Evolutionary conservation across 805 yeast genomes (phyloP), one percentile per base, ranked within the genome.

Genomic region (Pichia paraexigua): DNA sequence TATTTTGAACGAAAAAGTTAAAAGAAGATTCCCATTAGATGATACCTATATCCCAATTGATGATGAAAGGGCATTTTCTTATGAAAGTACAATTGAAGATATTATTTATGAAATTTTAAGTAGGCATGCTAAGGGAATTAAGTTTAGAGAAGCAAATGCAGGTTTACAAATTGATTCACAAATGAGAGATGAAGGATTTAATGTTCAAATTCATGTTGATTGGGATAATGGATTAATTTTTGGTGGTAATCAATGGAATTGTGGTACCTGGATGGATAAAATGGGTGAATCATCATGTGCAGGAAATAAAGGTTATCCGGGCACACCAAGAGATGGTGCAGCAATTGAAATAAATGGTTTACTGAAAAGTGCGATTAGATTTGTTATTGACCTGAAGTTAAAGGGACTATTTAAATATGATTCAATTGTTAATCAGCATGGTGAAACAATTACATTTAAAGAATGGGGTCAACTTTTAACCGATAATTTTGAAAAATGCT

Each of bases 241-340:
- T 65, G 99, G 98, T 45, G 98, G 99, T 2, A 87, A 87, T 46
- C 96, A 87, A 66, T 80, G 70, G 65, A 92, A 92, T 64, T 92
- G 99, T 71, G 99, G 99, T 22, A 94, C 99, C 0, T 92, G 99
- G 99, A 92, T 91, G 97, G 99, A 92, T 69, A 92, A 92, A 70
- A 92, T 92, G 98, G 99, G 99, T 25, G 98, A 94, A 70, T 87
- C 96, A 62, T 81, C 68, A 37, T 74, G 69, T 51, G 97, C 98
- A 0, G 84, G 85, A 1, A 83, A 81, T 53, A 86, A 84, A 59
- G 99, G 99, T n/a, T 73, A 79, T 37, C 99, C 99, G 1, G 99
- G 98, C 2, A 92, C 98, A 0, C 98, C 99, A 24, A 79, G 99
- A 63, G 96, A 91, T 68, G 99, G 99, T 39, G 96, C 97, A 1